Conservation (phyloP, 1,284 basidiomycete species). For the Meira miltonrushii region DNA sequence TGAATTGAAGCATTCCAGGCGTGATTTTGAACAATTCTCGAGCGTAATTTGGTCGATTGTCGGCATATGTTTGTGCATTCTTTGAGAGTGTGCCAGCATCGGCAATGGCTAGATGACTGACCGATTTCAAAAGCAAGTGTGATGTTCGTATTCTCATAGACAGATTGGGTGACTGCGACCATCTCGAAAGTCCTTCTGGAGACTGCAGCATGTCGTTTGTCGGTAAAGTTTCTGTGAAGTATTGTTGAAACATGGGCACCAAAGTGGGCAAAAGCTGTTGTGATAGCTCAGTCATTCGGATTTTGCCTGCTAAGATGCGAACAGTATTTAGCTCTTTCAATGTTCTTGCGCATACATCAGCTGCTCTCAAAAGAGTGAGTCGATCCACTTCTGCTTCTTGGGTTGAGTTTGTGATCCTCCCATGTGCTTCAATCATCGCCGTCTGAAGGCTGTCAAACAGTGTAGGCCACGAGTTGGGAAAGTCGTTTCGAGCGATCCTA, state of each 20-base stretch:
- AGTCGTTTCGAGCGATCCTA: constrained; percentile 45
- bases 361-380: constrained; percentile 36
- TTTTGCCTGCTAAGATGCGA: constrained; percentile 44
- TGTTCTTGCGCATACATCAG: constrained; percentile 37
- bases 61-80: constrained; percentile 21
- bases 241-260: constrained; percentile 40
- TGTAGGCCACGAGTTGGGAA: constrained; percentile 44
- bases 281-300: constrained; percentile 48
- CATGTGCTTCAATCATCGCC: constrained; percentile 37
- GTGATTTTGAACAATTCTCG: constrained; percentile 44
- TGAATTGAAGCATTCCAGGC: constrained; percentile 30
- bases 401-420: not conserved
- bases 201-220: not conserved
- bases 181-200: constrained; percentile 19
- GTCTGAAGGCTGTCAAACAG: constrained; percentile 36
- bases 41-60: constrained; percentile 32
- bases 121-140: constrained; percentile 43
- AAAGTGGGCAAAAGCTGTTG: constrained; percentile 30
- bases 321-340: constrained; percentile 48
- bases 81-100: constrained; percentile 43
- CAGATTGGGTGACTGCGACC: constrained; percentile 30
- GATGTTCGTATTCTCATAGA: constrained; percentile 41
- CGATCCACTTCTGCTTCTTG: constrained; percentile 5
- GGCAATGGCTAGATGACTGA: constrained; percentile 37
- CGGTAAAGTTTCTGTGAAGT: constrained; percentile 41